phyloP scores from a whole-genome alignment of 2,329 filamentous ascomycete species.

The Lecanoromycetidae sp. region DNA sequence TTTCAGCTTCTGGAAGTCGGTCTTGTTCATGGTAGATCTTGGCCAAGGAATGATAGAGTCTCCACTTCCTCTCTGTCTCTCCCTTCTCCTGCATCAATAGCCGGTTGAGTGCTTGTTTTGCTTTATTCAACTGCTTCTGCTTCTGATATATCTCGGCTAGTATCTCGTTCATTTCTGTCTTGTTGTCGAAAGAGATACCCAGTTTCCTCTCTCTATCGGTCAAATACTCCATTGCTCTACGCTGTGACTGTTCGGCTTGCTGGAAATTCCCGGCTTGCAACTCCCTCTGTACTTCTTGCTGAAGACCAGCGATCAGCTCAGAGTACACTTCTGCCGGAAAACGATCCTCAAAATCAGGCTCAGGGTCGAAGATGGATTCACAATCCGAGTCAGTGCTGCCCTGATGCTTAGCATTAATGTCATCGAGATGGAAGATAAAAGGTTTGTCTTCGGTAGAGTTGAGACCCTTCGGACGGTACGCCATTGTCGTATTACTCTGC shows the following conservation, averaged over 20 bases:
- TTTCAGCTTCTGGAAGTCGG: conserved; percentile 10
- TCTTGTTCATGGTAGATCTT: conserved; percentile 6
- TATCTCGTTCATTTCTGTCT: conserved; percentile 12
- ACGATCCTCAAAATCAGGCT: conserved; percentile 11
- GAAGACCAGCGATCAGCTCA: conserved; percentile 5
- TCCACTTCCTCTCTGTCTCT: conserved; percentile 14
- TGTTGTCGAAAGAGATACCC: conserved; percentile 8
- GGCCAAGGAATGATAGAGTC: conserved; percentile 10
- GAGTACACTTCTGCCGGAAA: conserved; percentile 11
- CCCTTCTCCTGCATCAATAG: conserved; percentile 11
- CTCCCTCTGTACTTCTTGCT: conserved; percentile 1
- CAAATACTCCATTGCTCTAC: conserved; percentile 9
- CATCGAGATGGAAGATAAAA: not conserved
- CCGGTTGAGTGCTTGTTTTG: conserved; percentile 6
- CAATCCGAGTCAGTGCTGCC: conserved; percentile 12
- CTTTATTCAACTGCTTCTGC: conserved; percentile 5
- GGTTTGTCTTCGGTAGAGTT: not conserved
- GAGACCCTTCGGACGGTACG: not conserved
- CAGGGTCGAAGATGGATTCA: conserved; percentile 11
- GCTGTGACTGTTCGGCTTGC: conserved; percentile 8
- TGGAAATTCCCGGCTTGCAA: conserved; percentile 1
- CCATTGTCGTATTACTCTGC: too few species aligned
- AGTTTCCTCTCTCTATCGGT: conserved; percentile 10
- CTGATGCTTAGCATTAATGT: not conserved
- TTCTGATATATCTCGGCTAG: conserved; percentile 10